Evolutionary conservation across 176 grass and related monocot genomes (phyloP).

Genomic region (Rhynchospora tenuis): DNA sequence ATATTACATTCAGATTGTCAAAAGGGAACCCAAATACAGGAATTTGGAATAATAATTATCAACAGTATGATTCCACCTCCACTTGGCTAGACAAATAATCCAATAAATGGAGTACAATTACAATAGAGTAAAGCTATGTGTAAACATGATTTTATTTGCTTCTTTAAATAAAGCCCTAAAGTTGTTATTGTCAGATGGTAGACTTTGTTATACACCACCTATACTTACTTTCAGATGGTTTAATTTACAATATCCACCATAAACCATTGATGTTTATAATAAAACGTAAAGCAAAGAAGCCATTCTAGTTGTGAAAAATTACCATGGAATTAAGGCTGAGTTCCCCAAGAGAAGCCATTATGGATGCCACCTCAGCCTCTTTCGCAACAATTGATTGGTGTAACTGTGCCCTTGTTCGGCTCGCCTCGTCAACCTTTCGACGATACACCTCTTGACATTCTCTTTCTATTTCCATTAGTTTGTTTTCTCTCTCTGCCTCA

Average conservation of each 20-base stretch:
- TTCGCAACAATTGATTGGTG: slow-evolving; percentile 80
- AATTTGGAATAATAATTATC: neutral
- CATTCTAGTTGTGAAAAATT: slow-evolving; percentile 16
- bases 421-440: slow-evolving; percentile 84
- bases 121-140: neutral
- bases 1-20: neutral
- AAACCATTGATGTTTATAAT: neutral
- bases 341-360: slow-evolving; percentile 77
- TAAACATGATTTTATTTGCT: neutral
- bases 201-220: neutral
- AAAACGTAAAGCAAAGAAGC: neutral
- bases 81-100: neutral
- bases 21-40: neutral
- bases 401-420: slow-evolving; percentile 65
- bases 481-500: slow-evolving; percentile 60
- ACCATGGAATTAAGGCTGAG: slow-evolving; percentile 63
- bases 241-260: neutral
- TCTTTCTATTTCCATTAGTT: slow-evolving; percentile 63
- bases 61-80: neutral
- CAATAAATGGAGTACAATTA: neutral
- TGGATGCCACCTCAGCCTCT: slow-evolving; percentile 79
- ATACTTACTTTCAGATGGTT: neutral
- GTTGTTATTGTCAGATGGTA: neutral
- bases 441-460: slow-evolving; percentile 77
- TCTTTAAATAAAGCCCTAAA: neutral